Conservation (phyloP, 2,329 filamentous ascomycete genomes). For the Fusarium sp. region DNA sequence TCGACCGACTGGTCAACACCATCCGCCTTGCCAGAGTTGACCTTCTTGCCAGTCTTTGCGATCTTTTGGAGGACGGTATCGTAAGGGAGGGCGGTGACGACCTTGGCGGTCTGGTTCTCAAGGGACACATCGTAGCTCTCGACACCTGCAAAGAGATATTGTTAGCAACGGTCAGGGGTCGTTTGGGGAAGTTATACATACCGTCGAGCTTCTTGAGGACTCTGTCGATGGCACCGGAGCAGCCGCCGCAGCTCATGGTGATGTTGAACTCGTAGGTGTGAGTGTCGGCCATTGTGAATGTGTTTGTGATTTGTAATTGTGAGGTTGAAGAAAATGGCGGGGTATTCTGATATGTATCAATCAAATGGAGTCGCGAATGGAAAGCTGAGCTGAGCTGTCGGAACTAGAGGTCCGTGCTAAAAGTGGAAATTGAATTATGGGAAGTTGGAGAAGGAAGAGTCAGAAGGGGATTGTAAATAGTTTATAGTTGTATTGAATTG, state of each 20-base stretch:
- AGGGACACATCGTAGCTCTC: constrained; percentile 88
- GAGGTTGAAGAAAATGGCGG: constrained; percentile 27
- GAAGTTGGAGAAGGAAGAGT: neutral
- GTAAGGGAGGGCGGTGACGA: constrained; percentile 78
- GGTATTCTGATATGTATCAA: constrained; percentile 10
- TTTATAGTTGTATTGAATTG: neutral
- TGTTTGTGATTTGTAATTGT: constrained; percentile 8
- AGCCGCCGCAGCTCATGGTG: constrained; percentile 93
- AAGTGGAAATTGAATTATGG: constrained; percentile 7
- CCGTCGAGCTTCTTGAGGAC: constrained; percentile 93
- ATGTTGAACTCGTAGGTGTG: constrained; percentile 97
- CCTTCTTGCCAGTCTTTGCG: constrained; percentile 93
- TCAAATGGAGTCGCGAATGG: constrained; percentile 3
- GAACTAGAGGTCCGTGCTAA: constrained; percentile 4
- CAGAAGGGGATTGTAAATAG: neutral
- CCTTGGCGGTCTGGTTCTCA: constrained; percentile 82
- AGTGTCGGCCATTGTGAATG: constrained; percentile 70
- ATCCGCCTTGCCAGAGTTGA: constrained; percentile 79
- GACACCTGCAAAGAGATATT: constrained; percentile 67
- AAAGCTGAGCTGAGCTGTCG: constrained; percentile 4
- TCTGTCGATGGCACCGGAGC: constrained; percentile 91
- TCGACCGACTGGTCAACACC: constrained; percentile 66
- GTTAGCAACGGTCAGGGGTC: constrained; percentile 12
- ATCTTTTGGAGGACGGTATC: constrained; percentile 87
- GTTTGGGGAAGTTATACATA: constrained; percentile 53